Conservation (phyloP, 2,329 filamentous ascomycete species). For the Aureobasidium namibiae region DNA sequence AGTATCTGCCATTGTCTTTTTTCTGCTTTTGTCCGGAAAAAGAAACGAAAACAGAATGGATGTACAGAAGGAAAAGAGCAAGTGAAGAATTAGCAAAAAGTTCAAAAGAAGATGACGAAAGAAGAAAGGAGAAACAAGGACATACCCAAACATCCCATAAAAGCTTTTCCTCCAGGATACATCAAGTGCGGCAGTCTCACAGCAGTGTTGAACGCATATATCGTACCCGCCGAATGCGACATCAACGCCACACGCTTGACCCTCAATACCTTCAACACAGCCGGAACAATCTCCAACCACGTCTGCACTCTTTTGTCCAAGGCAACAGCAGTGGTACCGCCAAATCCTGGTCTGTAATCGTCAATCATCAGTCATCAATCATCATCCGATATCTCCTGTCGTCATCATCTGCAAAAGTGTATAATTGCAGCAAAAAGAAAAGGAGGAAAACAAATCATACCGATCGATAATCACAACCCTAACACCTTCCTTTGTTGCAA, state of each 20-base stretch:
- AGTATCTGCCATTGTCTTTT: background rate
- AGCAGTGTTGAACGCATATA: slow-evolving; percentile 38
- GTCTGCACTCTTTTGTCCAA: slow-evolving; percentile 28
- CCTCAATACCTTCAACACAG: slow-evolving; percentile 28
- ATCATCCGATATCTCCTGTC: no score
- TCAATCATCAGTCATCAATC: background rate
- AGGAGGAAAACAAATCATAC: no score
- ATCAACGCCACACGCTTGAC: slow-evolving; percentile 33
- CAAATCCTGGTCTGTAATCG: slow-evolving; percentile 33
- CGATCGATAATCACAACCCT: slow-evolving; percentile 32
- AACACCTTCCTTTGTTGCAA: slow-evolving; percentile 26
- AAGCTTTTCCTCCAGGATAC: slow-evolving; percentile 23
- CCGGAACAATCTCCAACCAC: slow-evolving; percentile 36
- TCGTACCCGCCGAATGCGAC: slow-evolving; percentile 35
- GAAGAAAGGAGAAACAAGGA: background rate
- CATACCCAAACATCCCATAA: slow-evolving; percentile 23
- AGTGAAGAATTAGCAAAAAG: no score
- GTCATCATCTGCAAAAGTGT: no score
- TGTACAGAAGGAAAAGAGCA: no score
- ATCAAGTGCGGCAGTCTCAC: slow-evolving; percentile 27
- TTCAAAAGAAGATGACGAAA: background rate
- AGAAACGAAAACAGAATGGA: background rate
- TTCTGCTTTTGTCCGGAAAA: background rate
- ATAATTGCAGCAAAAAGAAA: no score
- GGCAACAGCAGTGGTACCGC: slow-evolving; percentile 33